These are phyloP conservation scores for Tricholoma sp. DNA, from an alignment of 768 basidiomycete species.

Conservation along the genomic window DNA sequence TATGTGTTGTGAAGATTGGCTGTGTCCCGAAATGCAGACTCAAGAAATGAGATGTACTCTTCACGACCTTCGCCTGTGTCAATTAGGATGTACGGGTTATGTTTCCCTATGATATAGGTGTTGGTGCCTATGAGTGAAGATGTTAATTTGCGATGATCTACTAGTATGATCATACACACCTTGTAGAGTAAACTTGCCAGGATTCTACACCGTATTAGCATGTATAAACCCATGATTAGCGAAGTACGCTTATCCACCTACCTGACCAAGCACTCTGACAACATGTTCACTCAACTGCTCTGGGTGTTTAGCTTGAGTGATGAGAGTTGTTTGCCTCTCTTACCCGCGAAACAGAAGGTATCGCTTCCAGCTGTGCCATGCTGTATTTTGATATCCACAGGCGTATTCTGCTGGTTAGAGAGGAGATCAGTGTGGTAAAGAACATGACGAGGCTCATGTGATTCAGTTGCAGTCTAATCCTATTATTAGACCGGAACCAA, in stretches of 20 bases:
- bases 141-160: neutral
- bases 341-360: constrained; percentile 54
- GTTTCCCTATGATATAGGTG: constrained; percentile 75
- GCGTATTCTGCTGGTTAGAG: neutral
- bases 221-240: neutral
- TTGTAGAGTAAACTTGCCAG: constrained; percentile 85
- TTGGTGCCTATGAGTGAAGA: constrained; percentile 61
- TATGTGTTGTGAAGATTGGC: constrained; percentile 26
- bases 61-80: constrained; percentile 78
- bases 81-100: constrained; percentile 70
- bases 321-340: constrained; percentile 2
- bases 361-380: constrained; percentile 49
- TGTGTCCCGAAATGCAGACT: constrained; percentile 47
- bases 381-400: neutral
- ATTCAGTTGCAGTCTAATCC: constrained; percentile 1
- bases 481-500: neutral
- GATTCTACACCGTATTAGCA: constrained; percentile 49
- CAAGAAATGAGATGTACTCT: constrained; percentile 63
- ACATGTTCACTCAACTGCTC: constrained; percentile 64
- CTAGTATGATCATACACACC: constrained; percentile 34
- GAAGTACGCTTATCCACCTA: constrained; percentile 20
- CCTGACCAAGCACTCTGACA: constrained; percentile 72
- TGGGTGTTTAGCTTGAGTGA: constrained; percentile 2
- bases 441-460: constrained; percentile 11
- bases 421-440: neutral